Base-by-base conservation (phyloP, 2,329 filamentous ascomycete genomes). In the Nemania sp. region DNA sequence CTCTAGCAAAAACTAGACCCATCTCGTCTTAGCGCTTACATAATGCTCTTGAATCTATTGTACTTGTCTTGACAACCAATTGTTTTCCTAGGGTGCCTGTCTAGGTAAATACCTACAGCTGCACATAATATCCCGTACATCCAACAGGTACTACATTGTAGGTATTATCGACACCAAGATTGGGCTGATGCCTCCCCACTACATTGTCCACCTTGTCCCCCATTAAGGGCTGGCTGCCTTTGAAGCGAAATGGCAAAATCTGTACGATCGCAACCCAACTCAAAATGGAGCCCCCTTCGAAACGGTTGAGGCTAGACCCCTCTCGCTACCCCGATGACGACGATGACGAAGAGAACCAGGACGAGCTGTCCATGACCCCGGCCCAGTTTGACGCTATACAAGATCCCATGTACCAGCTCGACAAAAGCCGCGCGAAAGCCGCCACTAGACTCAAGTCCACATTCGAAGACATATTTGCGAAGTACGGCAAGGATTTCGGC, bases 391-490 rank as follows among this genome's bases (percentile, higher is more conserved):
- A 82, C 53, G 77, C 80, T 26, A 80, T 80, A 51, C 83, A 85
- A 35, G 84, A 89, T 67, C 83, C 87, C 18, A 82, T 85, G 59
- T 84, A 85, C 68, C 85, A 89, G 63, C 81, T 93, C 18, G 84
- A 89, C 53, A 82, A 87, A 68, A 89, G 87, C 55, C 87, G 92
- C 71, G 86, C 88, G 57, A 85, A 86, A 62, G 92, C 93, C 65
- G 90, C 93, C 69, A 82, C 85, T 70, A 89, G 89, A 66, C 86
- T 97, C 47, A 95, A 96, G 78, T 90, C 89, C n/a, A 89, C 89
- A 5, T 96, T 97, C 78, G 94, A 97, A 77, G 84, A 88, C 64
- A 97, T 98, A 63, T 97, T 97, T 77, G 88, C 91, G 68, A 98
- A 97, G 79, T 98, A 97, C 78, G 90, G 87, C 61, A 90, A 86